Conservation (phyloP, 139 green algal species). For the Edaphochlamys debaryana region DNA sequence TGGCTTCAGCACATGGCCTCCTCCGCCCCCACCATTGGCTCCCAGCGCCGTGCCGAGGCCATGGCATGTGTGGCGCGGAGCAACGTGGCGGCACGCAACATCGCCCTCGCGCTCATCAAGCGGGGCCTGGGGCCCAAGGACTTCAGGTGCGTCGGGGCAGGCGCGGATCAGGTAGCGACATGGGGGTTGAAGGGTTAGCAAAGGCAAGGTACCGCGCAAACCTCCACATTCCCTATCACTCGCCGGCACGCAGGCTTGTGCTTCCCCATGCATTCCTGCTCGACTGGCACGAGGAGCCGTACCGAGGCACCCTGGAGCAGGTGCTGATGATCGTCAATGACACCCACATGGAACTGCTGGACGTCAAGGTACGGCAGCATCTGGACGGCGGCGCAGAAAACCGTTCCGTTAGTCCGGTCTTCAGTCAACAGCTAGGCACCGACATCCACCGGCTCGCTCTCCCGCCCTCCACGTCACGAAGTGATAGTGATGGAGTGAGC, state of each 20-base stretch:
- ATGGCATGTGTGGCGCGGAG: constrained; percentile 25
- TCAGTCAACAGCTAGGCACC: too few relatives aligned
- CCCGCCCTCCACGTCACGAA: too few relatives aligned
- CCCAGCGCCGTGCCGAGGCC: background rate
- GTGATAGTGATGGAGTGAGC: too few relatives aligned
- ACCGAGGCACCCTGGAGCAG: constrained; percentile 5
- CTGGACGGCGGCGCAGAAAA: too few relatives aligned
- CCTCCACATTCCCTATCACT: too few relatives aligned
- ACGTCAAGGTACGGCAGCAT: background rate
- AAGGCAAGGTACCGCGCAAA: too few relatives aligned
- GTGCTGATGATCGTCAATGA: constrained; percentile 14
- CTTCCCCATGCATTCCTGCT: constrained; percentile 32
- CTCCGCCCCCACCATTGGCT: background rate
- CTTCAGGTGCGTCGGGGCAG: constrained; percentile 38
- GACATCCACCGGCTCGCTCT: too few relatives aligned
- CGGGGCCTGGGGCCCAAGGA: background rate
- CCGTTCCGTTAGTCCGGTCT: too few relatives aligned
- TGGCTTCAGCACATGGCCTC: background rate
- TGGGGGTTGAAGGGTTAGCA: background rate
- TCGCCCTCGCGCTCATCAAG: constrained; percentile 23
- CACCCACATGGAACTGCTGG: background rate
- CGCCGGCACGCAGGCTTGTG: constrained; percentile 33
- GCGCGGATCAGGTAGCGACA: too few relatives aligned
- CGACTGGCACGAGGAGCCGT: constrained; percentile 43
- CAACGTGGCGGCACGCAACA: constrained; percentile 32